These are phyloP conservation scores for Crithidia thermophila DNA, from an alignment of 208 protist genomes.

Conservation along the genomic window DNA sequence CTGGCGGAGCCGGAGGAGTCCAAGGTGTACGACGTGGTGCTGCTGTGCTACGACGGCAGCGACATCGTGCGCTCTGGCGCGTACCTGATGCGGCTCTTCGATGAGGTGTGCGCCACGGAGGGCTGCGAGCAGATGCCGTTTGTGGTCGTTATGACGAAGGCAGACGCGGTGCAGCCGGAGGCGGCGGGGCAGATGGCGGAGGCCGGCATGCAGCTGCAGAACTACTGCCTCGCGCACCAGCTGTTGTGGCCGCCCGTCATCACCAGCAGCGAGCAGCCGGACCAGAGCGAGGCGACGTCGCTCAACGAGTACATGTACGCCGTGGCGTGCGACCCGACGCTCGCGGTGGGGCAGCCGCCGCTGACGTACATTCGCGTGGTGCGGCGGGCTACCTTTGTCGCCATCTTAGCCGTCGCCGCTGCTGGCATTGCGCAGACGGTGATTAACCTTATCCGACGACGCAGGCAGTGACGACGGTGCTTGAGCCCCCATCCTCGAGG, in stretches of 20 bases:
- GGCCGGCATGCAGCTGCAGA: conserved; percentile 11
- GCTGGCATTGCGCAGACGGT: conserved; percentile 28
- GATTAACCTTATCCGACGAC: conserved; percentile 17
- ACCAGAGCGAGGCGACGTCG: conserved; percentile 56
- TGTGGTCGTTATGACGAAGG: conserved; percentile 86
- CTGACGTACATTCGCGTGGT: conserved; percentile 59
- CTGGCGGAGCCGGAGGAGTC: conserved; percentile 51
- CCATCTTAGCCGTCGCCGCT: conserved; percentile 40
- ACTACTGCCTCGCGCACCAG: conserved; percentile 58
- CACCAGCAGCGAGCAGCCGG: conserved; percentile 56
- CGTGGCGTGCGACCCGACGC: conserved; percentile 64
- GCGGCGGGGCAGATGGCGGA: not conserved
- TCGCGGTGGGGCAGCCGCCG: conserved; percentile 68
- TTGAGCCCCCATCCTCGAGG: not conserved
- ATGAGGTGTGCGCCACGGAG: conserved; percentile 24
- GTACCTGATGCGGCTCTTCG: conserved; percentile 56
- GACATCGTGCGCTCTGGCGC: conserved; percentile 34
- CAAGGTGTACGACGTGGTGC: conserved; percentile 74
- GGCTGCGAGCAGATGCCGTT: conserved; percentile 52
- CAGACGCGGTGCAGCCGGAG: conserved; percentile 33
- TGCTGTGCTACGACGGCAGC: conserved; percentile 80
- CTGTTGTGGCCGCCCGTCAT: conserved; percentile 85
- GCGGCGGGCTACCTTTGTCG: conserved; percentile 61
- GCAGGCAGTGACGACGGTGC: not conserved
- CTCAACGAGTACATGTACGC: conserved; percentile 86